Evolutionary conservation across 208 protist species (phyloP).

Genomic region (Trypanosoma boissoni): DNA sequence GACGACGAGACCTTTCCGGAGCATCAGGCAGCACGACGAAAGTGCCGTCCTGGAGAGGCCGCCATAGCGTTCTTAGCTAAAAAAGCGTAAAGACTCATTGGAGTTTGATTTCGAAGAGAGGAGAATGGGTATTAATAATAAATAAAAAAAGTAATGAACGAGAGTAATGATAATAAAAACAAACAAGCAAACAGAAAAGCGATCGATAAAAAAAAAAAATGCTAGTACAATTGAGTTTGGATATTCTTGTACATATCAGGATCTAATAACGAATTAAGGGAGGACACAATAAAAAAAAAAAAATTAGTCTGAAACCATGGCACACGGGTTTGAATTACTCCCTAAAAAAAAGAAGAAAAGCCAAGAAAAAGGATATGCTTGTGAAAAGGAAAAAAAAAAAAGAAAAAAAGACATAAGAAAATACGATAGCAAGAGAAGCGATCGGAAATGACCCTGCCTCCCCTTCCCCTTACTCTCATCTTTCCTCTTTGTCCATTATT

Average conservation of each 20-base stretch:
- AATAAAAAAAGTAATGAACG: neutral
- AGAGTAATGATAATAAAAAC: neutral
- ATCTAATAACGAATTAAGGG: neutral
- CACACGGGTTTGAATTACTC: no score
- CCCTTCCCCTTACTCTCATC: no score
- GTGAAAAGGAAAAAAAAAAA: no score
- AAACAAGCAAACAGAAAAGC: neutral
- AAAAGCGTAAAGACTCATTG: conserved; percentile 1
- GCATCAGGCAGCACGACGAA: conserved; percentile 64
- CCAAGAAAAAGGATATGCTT: neutral
- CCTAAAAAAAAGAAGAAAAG: neutral
- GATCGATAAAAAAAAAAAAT: no score
- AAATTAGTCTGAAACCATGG: no score
- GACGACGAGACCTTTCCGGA: conserved; percentile 60
- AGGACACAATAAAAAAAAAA: neutral
- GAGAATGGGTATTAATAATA: neutral
- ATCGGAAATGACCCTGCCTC: no score
- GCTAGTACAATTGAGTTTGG: no score
- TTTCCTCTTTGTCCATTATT: no score
- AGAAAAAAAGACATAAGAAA: no score
- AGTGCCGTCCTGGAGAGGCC: conserved; percentile 74
- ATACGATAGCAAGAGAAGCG: neutral
- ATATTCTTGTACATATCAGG: no score
- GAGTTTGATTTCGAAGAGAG: neutral
- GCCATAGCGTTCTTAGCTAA: conserved; percentile 52